A percentile compares a stretch with the other conserved stretches of the same genome.
phyloP scores from a whole-genome alignment of 78 protist species.

The Dictyostelium intermedium region DNA sequence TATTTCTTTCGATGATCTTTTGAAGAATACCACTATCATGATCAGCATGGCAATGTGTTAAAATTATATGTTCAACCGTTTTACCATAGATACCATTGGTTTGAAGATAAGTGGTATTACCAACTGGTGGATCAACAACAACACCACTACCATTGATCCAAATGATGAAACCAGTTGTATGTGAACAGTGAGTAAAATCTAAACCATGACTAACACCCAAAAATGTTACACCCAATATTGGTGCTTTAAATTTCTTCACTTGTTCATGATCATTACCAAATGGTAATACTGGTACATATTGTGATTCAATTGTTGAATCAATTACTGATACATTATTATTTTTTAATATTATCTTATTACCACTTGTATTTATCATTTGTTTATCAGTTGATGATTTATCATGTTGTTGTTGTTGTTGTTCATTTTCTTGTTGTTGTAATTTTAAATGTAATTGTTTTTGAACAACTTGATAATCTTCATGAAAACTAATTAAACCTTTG shows the following conservation, averaged over 20 bases:
- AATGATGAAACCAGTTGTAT: constrained; percentile 87
- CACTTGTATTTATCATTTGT: background rate
- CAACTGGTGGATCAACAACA: constrained; percentile 81
- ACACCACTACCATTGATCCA: constrained; percentile 87
- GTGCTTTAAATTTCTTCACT: constrained; percentile 56
- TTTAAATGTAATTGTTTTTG: constrained; percentile 6
- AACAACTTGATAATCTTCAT: background rate
- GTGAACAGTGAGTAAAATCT: constrained; percentile 34
- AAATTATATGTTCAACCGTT: constrained; percentile 76
- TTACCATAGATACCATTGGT: constrained; percentile 18
- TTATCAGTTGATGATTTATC: background rate
- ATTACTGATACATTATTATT: background rate
- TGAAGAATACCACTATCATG: constrained; percentile 88
- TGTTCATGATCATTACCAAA: background rate
- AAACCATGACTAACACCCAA: constrained; percentile 87
- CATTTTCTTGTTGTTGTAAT: background rate
- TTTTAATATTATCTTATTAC: background rate
- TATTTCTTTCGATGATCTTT: constrained; percentile 52
- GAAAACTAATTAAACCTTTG: constrained; percentile 41
- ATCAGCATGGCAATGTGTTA: constrained; percentile 89
- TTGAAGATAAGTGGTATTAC: constrained; percentile 62
- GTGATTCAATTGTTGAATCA: background rate
- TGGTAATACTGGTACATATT: background rate
- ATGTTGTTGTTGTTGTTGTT: background rate
- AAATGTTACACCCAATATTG: constrained; percentile 86